These are phyloP conservation scores for Chlamydomonas urium DNA, from an alignment of 139 green algal species.

Conservation along the genomic window DNA sequence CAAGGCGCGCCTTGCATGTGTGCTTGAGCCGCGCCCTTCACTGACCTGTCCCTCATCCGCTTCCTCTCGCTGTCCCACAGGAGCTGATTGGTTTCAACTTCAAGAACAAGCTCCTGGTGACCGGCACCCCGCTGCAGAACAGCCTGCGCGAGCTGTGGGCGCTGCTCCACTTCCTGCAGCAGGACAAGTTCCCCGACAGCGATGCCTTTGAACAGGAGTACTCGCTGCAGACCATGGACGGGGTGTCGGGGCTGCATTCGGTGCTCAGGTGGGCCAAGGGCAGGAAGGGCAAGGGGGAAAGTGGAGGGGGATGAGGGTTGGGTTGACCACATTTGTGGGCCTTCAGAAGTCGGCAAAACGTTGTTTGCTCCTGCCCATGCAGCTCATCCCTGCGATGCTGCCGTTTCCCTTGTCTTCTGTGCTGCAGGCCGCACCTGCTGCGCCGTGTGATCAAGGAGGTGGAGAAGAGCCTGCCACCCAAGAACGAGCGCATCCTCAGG, in stretches of 20 bases:
- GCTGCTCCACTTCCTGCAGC: constrained; percentile 89
- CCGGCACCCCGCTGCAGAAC: constrained; percentile 82
- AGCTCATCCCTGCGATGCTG: background rate
- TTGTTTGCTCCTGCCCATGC: too few species aligned
- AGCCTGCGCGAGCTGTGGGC: constrained; percentile 75
- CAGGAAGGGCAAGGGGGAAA: too few species aligned
- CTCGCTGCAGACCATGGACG: constrained; percentile 49
- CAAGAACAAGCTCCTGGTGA: constrained; percentile 88
- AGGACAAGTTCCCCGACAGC: constrained; percentile 64
- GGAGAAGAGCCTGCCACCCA: constrained; percentile 82
- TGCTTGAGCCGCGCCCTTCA: too few species aligned
- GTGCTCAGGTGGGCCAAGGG: constrained; percentile 46
- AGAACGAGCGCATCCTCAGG: constrained; percentile 85
- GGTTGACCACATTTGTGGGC: too few species aligned
- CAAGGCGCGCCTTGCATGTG: too few species aligned
- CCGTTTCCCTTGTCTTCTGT: constrained; percentile 23
- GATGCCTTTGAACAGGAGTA: constrained; percentile 71
- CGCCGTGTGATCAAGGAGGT: constrained; percentile 94
- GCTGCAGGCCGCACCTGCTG: constrained; percentile 73
- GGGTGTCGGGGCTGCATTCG: constrained; percentile 68
- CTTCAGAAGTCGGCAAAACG: too few species aligned
- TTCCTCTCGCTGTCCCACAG: background rate
- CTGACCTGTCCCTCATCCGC: too few species aligned
- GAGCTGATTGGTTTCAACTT: constrained; percentile 23
- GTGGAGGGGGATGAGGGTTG: too few species aligned